These are phyloP conservation scores for Solidago caesia DNA, from an alignment of 129 eudicot genomes.

Conservation along the genomic window DNA sequence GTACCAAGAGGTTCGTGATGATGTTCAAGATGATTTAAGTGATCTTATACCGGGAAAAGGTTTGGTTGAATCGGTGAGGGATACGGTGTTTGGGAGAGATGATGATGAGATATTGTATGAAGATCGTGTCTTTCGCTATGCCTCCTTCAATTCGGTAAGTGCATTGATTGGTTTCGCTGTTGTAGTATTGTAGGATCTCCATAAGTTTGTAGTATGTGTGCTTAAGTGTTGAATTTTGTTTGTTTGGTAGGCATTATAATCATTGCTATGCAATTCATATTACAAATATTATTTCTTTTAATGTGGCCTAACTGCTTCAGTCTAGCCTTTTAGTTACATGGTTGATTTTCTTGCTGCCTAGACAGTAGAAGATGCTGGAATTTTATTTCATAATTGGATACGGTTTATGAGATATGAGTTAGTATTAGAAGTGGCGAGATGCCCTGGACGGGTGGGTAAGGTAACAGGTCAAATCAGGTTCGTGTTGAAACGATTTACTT, in stretches of 20 bases:
- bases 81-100: constrained; percentile 64
- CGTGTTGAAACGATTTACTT: neutral
- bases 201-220: neutral
- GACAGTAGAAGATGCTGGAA: neutral
- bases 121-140: constrained; percentile 89
- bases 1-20: constrained; percentile 40
- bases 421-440: neutral
- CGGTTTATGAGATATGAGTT: constrained; percentile 12
- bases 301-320: neutral
- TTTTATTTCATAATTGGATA: neutral
- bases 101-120: constrained; percentile 87
- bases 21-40: constrained; percentile 43
- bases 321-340: neutral
- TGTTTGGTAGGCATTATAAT: neutral
- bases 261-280: neutral
- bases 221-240: neutral
- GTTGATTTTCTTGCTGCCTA: neutral
- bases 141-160: constrained; percentile 84
- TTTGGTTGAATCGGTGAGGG: constrained; percentile 62
- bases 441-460: neutral
- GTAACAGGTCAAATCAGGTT: neutral
- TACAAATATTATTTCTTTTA: too few relatives aligned
- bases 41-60: constrained; percentile 63
- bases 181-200: neutral
- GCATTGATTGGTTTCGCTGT: neutral